Evolutionary conservation across 306 rosid species (phyloP), one percentile per base, ranked within the genome.

Genomic region (Gastrolobium villosum): DNA sequence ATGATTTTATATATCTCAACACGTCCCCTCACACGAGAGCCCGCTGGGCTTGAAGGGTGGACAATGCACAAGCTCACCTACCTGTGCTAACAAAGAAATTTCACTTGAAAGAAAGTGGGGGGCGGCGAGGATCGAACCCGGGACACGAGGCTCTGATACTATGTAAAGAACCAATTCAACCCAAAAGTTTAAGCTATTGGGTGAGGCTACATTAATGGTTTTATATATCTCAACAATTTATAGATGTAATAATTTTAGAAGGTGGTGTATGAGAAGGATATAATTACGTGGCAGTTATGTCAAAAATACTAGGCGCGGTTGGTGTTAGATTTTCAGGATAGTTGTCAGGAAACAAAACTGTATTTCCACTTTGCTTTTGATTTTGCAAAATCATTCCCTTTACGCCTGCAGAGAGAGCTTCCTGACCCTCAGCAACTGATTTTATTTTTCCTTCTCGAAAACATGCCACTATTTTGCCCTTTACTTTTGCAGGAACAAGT

Each of bases 401-500:
- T 6, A 88, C 94, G 0, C 97, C 97, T 1, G 92, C 92, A 26
- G 30, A 41, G 20, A 7, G 7, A 10, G 84, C 91, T 37, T 66
- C 49, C 3, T 45, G 39, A 9, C 94, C 90, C 61, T 89, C 88
- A 3, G 50, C 72, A 4, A 82, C 78, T 69, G 76, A 52, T 83
- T 88, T 91, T 71, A 48, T 83, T 48, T 46, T 85, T 2, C 82
- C 67, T 1, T 86, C 94, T 28, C 91, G 54, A 15, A 50, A 8
- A 15, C 92, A 91, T 6, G 70, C 69, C 77, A 89, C 65, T 43
- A 91, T 82, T 67, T 88, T 91, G 28, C 92, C 94, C 7, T 59
- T 82, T 52, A 83, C 92, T 84, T 89, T 89, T 32, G 55, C 26
- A 2, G 87, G 87, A 55, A 89, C 90, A 36, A 89, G 92, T 13